A percentile compares a stretch with the other conserved stretches of the same genome.
These are phyloP conservation scores for Cryptococcus jaspeensis DNA, from an alignment of 1,284 basidiomycete genomes.

Conservation along the genomic window DNA sequence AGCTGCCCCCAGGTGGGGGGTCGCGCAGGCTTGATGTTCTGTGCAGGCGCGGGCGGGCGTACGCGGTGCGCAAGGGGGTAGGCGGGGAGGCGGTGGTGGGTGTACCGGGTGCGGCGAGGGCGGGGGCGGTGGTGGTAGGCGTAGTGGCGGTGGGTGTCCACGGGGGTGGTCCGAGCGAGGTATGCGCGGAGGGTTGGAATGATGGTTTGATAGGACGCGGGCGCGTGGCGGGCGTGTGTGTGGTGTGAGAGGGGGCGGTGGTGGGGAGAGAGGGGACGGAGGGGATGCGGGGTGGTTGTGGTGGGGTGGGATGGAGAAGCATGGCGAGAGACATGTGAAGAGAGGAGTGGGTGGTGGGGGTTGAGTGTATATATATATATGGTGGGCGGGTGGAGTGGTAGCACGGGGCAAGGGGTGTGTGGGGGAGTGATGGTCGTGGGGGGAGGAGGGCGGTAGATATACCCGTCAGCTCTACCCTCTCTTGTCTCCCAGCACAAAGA, in stretches of 20 bases:
- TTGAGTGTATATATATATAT: too few species aligned
- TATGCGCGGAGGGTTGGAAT: too few species aligned
- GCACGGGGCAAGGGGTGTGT: neutral
- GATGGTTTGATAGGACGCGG: too few species aligned
- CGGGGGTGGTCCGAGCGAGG: too few species aligned
- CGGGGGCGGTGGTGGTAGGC: too few species aligned
- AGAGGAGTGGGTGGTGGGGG: neutral
- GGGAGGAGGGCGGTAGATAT: neutral
- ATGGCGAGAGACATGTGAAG: neutral
- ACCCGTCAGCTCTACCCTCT: too few species aligned
- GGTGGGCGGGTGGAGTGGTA: neutral
- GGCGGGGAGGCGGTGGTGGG: neutral
- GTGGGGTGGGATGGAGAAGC: constrained; percentile 12
- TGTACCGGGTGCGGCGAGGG: too few species aligned
- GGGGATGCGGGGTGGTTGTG: constrained; percentile 4
- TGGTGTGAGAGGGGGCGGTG: neutral
- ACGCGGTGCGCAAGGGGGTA: constrained; percentile 1
- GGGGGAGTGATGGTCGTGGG: neutral
- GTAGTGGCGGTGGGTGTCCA: too few species aligned
- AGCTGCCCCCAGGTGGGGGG: constrained; percentile 27
- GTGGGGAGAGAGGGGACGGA: constrained; percentile 2
- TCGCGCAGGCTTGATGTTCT: constrained; percentile 37
- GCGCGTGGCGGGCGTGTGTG: too few species aligned
- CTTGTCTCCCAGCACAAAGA: too few species aligned
- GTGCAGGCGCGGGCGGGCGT: constrained; percentile 11